phyloP scores from a whole-genome alignment of 805 yeast genomes.

The Candida boleticola region DNA sequence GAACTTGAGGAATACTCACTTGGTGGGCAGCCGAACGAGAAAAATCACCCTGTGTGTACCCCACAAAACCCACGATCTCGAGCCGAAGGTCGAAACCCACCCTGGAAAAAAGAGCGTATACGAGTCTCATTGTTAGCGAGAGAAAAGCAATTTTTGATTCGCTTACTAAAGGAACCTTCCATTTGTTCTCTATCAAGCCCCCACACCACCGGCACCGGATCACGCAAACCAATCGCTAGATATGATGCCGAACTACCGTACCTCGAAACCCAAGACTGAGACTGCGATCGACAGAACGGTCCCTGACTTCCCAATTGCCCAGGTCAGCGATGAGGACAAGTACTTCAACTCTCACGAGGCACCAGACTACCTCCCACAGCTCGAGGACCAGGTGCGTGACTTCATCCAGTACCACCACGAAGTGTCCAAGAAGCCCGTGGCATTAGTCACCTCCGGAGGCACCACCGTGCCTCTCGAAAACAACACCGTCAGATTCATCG shows the following conservation, averaged over 20 bases:
- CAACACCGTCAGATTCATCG: conserved; percentile 94
- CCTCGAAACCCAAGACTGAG: conserved; percentile 66
- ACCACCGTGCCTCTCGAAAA: conserved; percentile 97
- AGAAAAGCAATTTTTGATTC: too few relatives aligned
- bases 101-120: too few relatives aligned
- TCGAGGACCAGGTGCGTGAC: conserved; percentile 53
- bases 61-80: too few relatives aligned
- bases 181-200: too few relatives aligned
- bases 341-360: conserved; percentile 73
- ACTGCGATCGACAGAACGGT: conserved; percentile 78
- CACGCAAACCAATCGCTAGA: too few relatives aligned
- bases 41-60: too few relatives aligned
- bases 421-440: conserved; percentile 52
- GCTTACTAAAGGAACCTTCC: too few relatives aligned
- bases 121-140: too few relatives aligned
- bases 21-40: too few relatives aligned
- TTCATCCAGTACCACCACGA: conserved; percentile 59
- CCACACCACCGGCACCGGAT: too few relatives aligned
- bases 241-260: conserved; percentile 28
- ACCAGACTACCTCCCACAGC: conserved; percentile 68
- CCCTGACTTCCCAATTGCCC: conserved; percentile 79
- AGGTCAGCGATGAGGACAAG: conserved; percentile 64
- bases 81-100: too few relatives aligned
- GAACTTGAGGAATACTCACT: too few relatives aligned
- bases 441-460: conserved; percentile 91